Base-by-base conservation (phyloP, 495 filamentous ascomycete species). In the Daldinia loculata region DNA sequence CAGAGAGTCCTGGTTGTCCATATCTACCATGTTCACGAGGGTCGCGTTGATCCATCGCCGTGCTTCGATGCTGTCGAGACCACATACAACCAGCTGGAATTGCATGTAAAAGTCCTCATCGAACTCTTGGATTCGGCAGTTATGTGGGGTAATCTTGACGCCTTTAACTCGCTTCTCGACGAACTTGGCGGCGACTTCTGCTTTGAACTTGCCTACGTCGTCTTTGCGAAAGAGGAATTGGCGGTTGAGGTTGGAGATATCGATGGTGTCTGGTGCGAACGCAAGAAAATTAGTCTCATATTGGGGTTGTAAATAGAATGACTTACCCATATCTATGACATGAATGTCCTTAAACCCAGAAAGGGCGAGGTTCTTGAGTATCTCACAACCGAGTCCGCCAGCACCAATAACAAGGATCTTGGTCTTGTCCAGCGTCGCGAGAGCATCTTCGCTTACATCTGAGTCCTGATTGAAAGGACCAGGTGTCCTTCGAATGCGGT, bases 21-120 rank as follows among this genome's bases (percentile, higher is more conserved):
- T 80, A 19, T 84, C 79, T 2, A 97, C 91, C 91, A 99, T 93
- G 52, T 89, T 89, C 19, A 97, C 89, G 3, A 99, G 84, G 2
- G 90, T 97, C 19, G 94, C 90, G 80, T 98, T 99, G 82, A 99
- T 99, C 96, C 96, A 99, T 62, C 96, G 88, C 29, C 96, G 87
- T 41, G 96, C 96, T 82, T 98, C 96, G 74, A 99, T 95, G 77
- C 92, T 97, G 79, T 99, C 96, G 50, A 99, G 84, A n/a, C 96
- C 96, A 78, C 95, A 99, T 51, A 99, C 87, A 48, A 99, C 84
- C 39, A 97, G 84, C 71, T 92, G 91, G 80, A 99, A 99, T 66
- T 97, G 93, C 93, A 95, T 95, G 82, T 99, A 99, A 75, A 96
- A 99, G 60, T 95, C 92, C 63, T 97, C 92, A 75, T 97, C 95